Evolutionary conservation across 805 yeast genomes (phyloP).

Genomic region (Candida nitratophila): DNA sequence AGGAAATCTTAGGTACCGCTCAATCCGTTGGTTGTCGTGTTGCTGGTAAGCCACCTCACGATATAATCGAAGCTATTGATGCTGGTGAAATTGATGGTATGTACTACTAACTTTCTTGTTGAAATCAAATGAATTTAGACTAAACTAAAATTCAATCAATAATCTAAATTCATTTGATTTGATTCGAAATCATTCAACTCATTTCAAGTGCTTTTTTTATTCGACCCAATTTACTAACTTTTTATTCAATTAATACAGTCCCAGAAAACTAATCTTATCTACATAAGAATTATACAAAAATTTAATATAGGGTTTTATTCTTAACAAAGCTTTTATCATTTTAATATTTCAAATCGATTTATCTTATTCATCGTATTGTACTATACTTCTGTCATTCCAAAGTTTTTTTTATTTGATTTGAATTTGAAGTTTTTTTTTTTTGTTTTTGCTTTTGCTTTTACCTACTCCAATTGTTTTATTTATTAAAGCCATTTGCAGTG

Average conservation of each 20-base stretch:
- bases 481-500: too few relatives aligned
- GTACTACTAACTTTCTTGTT: conserved; percentile 30
- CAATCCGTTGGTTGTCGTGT: conserved; percentile 99
- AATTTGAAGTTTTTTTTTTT: neutral
- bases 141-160: too few relatives aligned
- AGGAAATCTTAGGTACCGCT: conserved; percentile 99
- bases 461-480: too few relatives aligned
- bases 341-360: too few relatives aligned
- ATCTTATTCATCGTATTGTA: too few relatives aligned
- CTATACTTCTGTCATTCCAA: too few relatives aligned
- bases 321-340: neutral
- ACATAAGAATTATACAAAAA: conserved; percentile 15
- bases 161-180: too few relatives aligned
- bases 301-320: conserved; percentile 17
- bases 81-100: conserved; percentile 90
- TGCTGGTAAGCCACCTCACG: conserved; percentile 99
- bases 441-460: neutral
- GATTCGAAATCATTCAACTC: too few relatives aligned
- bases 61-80: conserved; percentile 95
- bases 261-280: conserved; percentile 60
- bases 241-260: conserved; percentile 24
- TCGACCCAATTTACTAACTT: neutral
- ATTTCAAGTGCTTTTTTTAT: too few relatives aligned
- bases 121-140: too few relatives aligned
- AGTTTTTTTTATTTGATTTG: neutral